Evolutionary conservation across 2,329 filamentous ascomycete genomes (phyloP).

Genomic region (Tolypocladium album): DNA sequence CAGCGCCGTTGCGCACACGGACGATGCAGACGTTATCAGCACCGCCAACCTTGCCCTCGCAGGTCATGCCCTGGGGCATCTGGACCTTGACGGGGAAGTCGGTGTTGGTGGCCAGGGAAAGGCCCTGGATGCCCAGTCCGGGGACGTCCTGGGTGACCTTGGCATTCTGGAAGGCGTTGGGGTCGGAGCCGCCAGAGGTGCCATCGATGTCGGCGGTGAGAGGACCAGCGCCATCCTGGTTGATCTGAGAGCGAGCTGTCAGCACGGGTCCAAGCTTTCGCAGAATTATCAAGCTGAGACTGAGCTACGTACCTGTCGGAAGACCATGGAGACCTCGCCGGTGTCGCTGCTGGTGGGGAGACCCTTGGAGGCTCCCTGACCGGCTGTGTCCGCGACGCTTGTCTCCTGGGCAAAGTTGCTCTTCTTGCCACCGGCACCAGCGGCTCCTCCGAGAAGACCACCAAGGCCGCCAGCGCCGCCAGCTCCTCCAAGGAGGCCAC

Average conservation of each 20-base stretch:
- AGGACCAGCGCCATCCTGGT: slow-evolving; percentile 59
- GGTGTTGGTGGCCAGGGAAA: slow-evolving; percentile 47
- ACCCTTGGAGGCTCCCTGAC: slow-evolving; percentile 39
- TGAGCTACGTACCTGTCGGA: slow-evolving; percentile 31
- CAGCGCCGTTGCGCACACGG: slow-evolving; percentile 49
- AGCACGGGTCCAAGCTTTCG: background rate
- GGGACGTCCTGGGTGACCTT: slow-evolving; percentile 51
- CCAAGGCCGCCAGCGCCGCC: slow-evolving; percentile 2
- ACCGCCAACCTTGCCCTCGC: slow-evolving; percentile 46
- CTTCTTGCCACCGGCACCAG: slow-evolving; percentile 23
- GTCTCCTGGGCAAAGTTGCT: slow-evolving; percentile 31
- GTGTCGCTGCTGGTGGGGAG: slow-evolving; percentile 51
- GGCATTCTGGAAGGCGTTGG: slow-evolving; percentile 48
- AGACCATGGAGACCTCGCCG: slow-evolving; percentile 52
- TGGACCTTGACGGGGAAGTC: slow-evolving; percentile 56
- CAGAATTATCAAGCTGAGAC: slow-evolving; percentile 1
- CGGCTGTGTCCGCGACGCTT: slow-evolving; percentile 42
- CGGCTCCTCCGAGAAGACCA: slow-evolving; percentile 4
- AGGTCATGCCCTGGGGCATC: slow-evolving; percentile 60
- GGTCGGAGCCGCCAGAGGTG: slow-evolving; percentile 52
- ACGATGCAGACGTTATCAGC: slow-evolving; percentile 54
- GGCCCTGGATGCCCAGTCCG: slow-evolving; percentile 41
- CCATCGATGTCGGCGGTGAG: slow-evolving; percentile 49
- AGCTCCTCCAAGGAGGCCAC: background rate
- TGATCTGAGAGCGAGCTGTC: slow-evolving; percentile 38